Conservation (phyloP, 116 monocot species). For the Zostera marina region DNA sequence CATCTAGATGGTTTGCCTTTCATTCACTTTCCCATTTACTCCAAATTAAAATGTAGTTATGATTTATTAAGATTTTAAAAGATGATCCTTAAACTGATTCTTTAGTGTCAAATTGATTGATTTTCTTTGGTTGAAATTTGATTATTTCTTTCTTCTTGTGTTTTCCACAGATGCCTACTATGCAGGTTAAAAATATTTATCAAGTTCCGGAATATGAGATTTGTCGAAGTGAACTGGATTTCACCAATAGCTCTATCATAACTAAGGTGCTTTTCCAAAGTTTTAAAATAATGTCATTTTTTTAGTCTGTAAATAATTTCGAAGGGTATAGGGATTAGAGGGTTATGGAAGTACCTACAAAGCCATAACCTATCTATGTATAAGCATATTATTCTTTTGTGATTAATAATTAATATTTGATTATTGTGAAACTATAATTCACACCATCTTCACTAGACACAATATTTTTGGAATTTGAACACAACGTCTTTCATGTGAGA, state of each 20-base stretch:
- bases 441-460: too few species aligned
- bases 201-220: conserved; percentile 95
- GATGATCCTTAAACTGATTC: neutral
- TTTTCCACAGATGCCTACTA: conserved; percentile 44
- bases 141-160: neutral
- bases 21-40: too few species aligned
- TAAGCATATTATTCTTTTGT: too few species aligned
- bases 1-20: too few species aligned
- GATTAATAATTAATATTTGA: too few species aligned
- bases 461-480: too few species aligned
- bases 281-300: neutral
- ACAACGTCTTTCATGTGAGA: too few species aligned
- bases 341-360: too few species aligned
- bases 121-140: neutral
- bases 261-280: conserved; percentile 39
- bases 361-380: too few species aligned
- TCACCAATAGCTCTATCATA: conserved; percentile 54
- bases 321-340: neutral
- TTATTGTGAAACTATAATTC: too few species aligned
- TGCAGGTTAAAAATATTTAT: conserved; percentile 64
- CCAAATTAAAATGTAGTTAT: too few species aligned
- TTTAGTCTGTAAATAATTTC: neutral
- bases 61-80: too few species aligned
- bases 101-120: neutral
- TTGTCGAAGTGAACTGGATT: conserved; percentile 73